Conservation (phyloP, 768 basidiomycete species). For the Clathrus columnatus region DNA sequence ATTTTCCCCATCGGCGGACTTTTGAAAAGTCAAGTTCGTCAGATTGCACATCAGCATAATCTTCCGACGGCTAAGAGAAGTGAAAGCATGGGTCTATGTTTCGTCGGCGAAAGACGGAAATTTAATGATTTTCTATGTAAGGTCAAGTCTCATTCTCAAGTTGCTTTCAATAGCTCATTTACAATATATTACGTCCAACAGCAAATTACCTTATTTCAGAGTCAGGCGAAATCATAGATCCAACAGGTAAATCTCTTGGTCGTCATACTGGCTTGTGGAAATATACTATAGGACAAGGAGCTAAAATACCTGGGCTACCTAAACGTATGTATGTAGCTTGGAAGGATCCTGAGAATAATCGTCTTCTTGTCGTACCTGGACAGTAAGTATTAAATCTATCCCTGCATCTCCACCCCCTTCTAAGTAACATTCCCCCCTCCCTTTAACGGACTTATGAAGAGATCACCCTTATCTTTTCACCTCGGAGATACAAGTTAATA, state of each 20-base stretch:
- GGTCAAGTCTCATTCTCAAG: constrained; percentile 16
- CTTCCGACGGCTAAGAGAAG: constrained; percentile 66
- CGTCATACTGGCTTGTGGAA: constrained; percentile 72
- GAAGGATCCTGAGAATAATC: constrained; percentile 58
- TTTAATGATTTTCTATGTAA: constrained; percentile 70
- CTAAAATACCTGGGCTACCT: constrained; percentile 52
- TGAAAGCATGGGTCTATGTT: constrained; percentile 94
- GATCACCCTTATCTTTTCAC: constrained; percentile 51
- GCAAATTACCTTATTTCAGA: constrained; percentile 68
- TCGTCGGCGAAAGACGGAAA: constrained; percentile 71
- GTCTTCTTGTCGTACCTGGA: constrained; percentile 69
- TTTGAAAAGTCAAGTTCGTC: constrained; percentile 63
- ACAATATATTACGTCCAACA: constrained; percentile 21
- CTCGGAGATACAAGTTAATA: constrained; percentile 24
- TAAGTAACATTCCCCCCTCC: neutral
- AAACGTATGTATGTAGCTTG: constrained; percentile 60
- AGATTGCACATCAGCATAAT: constrained; percentile 50
- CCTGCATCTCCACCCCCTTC: neutral
- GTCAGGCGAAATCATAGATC: constrained; percentile 60
- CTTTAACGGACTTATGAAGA: constrained; percentile 26
- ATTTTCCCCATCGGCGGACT: constrained; percentile 70
- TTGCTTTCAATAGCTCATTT: too few relatives aligned
- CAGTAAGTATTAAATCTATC: constrained; percentile 33
- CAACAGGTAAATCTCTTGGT: constrained; percentile 47
- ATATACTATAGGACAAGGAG: constrained; percentile 80